phyloP scores from a whole-genome alignment of 805 yeast genomes.

The Candida alai region DNA sequence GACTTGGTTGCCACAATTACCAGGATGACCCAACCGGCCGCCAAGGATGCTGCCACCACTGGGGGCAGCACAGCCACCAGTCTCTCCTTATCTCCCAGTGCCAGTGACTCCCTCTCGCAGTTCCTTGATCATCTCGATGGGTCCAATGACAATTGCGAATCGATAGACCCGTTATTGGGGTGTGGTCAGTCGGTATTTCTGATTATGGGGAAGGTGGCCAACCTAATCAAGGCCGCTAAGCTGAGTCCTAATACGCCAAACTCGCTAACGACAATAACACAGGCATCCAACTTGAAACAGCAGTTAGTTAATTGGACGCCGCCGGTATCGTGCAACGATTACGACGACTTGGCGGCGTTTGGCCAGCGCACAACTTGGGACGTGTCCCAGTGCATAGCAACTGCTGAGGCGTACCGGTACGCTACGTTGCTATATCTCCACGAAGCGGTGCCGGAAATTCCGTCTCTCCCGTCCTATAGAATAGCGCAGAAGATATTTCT shows the following conservation, averaged over 20 bases:
- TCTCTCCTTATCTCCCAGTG: background rate
- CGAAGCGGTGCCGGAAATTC: conserved; percentile 70
- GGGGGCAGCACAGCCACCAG: conserved; percentile 1
- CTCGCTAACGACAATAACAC: conserved; percentile 45
- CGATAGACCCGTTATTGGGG: conserved; percentile 63
- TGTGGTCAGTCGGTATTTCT: conserved; percentile 64
- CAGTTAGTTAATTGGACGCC: conserved; percentile 59
- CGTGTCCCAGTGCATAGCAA: conserved; percentile 55
- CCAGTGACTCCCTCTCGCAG: conserved; percentile 6
- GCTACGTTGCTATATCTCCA: conserved; percentile 58
- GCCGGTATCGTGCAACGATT: conserved; percentile 30
- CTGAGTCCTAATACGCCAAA: conserved; percentile 24
- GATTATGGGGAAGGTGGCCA: conserved; percentile 60
- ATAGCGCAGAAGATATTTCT: conserved; percentile 59
- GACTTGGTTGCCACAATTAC: conserved; percentile 41
- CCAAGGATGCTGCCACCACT: too few relatives aligned
- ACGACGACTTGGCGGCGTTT: conserved; percentile 18
- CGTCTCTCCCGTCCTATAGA: conserved; percentile 49
- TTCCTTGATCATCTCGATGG: conserved; percentile 41
- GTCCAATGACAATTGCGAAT: conserved; percentile 30
- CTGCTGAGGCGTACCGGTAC: conserved; percentile 67
- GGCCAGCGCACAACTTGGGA: conserved; percentile 37
- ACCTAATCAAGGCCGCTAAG: conserved; percentile 46
- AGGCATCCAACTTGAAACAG: conserved; percentile 51
- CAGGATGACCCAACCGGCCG: conserved; percentile 23